These are phyloP conservation scores for Nakazawaea ishiwadae DNA, from an alignment of 805 yeast species.

Conservation along the genomic window DNA sequence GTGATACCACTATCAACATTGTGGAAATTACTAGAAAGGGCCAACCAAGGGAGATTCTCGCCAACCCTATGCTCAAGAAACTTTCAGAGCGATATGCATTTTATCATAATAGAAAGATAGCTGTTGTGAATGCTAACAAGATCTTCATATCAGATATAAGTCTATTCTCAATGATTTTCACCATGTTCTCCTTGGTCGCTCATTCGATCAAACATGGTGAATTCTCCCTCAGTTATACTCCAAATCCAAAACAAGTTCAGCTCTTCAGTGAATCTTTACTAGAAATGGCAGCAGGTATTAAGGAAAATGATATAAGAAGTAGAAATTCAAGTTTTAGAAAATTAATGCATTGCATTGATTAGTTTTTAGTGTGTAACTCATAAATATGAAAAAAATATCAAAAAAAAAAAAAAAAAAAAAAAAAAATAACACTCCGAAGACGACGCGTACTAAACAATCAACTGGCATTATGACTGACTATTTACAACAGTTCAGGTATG, in stretches of 20 bases:
- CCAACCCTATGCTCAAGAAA: conserved; percentile 2
- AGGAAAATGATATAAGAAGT: neutral
- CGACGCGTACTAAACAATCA: neutral
- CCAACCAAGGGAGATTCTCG: neutral
- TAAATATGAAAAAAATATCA: no score
- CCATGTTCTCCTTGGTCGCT: conserved; percentile 7
- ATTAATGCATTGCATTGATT: neutral
- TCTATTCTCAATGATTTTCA: conserved; percentile 1
- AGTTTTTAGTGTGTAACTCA: neutral
- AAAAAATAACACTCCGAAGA: neutral
- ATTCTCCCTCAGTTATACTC: neutral
- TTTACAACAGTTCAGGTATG: conserved; percentile 3
- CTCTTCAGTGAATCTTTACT: neutral
- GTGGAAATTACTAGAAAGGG: conserved; percentile 1
- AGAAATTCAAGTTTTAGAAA: neutral
- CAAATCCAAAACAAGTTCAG: neutral
- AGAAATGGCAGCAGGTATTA: neutral
- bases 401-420: neutral
- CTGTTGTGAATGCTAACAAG: conserved; percentile 1
- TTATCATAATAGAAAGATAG: conserved; percentile 4
- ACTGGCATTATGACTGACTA: neutral
- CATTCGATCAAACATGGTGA: conserved; percentile 1
- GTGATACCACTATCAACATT: conserved; percentile 4
- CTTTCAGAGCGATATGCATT: conserved; percentile 8
- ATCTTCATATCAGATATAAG: neutral